Percentiles rank a stretch among this genome's conserved stretches.
Conservation (phyloP, 306 rosid species). For the Amphicarpaea edgeworthii region DNA sequence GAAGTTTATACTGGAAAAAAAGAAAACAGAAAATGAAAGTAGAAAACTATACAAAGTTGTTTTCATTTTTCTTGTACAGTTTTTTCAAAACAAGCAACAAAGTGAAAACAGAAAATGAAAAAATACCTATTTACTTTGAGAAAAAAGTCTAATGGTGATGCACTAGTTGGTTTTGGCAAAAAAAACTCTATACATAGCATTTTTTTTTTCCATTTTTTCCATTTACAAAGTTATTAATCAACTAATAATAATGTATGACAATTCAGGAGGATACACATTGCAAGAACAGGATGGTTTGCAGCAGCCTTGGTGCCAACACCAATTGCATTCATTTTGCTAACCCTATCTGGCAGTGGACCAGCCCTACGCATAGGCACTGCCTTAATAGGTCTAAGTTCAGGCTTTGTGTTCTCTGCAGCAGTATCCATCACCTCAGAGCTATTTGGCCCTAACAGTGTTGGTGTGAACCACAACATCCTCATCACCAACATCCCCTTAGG, state of each 20-base stretch:
- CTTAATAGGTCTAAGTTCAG: constrained; percentile 60
- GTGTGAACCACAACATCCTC: constrained; percentile 64
- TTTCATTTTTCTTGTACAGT: no score
- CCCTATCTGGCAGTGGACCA: constrained; percentile 46
- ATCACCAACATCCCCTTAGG: constrained; percentile 67
- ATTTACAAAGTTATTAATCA: not conserved
- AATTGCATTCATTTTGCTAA: constrained; percentile 54
- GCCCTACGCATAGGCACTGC: constrained; percentile 47
- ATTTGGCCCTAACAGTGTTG: constrained; percentile 62
- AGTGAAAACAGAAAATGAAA: no score
- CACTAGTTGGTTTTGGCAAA: not conserved
- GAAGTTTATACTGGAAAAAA: not conserved
- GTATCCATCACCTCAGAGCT: constrained; percentile 61
- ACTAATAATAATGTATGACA: constrained; percentile 5
- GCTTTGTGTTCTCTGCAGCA: constrained; percentile 57
- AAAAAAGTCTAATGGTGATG: no score
- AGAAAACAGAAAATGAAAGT: no score
- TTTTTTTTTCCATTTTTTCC: no score
- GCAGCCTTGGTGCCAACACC: constrained; percentile 59
- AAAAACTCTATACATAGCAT: no score
- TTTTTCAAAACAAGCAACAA: no score
- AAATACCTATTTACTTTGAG: no score
- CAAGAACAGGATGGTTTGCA: constrained; percentile 68
- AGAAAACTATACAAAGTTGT: not conserved
- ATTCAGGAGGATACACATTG: constrained; percentile 55